These are phyloP conservation scores for Helenozyma rhizophorensis DNA, from an alignment of 805 yeast species.

Conservation along the genomic window DNA sequence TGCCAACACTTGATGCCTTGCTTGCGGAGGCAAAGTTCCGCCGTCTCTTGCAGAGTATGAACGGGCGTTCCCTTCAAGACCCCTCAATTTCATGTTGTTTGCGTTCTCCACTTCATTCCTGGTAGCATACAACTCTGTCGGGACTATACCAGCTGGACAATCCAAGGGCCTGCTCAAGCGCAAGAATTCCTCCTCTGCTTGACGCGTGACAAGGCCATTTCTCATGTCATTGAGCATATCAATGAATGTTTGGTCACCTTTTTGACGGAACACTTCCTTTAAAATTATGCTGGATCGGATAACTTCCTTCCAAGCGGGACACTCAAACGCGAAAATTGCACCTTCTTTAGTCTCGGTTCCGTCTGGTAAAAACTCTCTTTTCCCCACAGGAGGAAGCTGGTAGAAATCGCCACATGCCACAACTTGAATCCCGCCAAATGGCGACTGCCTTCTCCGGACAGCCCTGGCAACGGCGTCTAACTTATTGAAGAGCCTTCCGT, in stretches of 20 bases:
- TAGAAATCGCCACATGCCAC: slow-evolving; percentile 93
- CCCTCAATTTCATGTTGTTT: slow-evolving; percentile 41
- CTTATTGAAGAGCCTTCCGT: slow-evolving; percentile 71
- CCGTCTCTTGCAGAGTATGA: slow-evolving; percentile 41
- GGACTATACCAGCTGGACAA: slow-evolving; percentile 72
- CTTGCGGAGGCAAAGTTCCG: slow-evolving; percentile 26
- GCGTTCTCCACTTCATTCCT: slow-evolving; percentile 80
- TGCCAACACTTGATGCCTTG: slow-evolving; percentile 5
- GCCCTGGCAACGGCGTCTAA: slow-evolving; percentile 64
- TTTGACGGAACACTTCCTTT: slow-evolving; percentile 82
- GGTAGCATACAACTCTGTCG: slow-evolving; percentile 88
- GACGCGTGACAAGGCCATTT: slow-evolving; percentile 56
- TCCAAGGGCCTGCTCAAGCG: slow-evolving; percentile 52
- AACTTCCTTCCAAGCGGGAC: slow-evolving; percentile 61
- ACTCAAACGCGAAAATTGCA: slow-evolving; percentile 67
- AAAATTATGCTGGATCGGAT: slow-evolving; percentile 65
- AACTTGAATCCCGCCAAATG: slow-evolving; percentile 94
- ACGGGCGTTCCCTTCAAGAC: slow-evolving; percentile 43
- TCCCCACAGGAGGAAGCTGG: slow-evolving; percentile 87
- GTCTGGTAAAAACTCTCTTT: slow-evolving; percentile 22
- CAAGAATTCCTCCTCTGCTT: slow-evolving; percentile 45
- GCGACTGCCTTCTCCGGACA: slow-evolving; percentile 48
- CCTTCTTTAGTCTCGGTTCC: slow-evolving; percentile 15
- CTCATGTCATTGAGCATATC: slow-evolving; percentile 79
- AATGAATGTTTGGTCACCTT: slow-evolving; percentile 71